Evolutionary conservation across 805 yeast genomes (phyloP).

Genomic region (Pichia paraexigua): DNA sequence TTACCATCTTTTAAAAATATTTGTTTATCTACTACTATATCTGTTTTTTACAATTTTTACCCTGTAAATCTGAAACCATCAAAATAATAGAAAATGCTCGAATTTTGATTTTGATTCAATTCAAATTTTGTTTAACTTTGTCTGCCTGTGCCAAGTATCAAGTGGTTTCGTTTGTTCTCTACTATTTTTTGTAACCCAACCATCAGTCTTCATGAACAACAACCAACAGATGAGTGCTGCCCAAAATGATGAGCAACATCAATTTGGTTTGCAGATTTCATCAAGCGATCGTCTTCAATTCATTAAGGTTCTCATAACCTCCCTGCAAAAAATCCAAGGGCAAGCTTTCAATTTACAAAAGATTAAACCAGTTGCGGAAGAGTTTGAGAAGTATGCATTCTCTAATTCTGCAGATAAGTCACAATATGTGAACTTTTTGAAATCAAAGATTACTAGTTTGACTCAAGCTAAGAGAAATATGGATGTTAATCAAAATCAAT

Average conservation of each 20-base stretch:
- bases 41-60: too few relatives aligned
- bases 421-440: constrained; percentile 46
- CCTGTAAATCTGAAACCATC: neutral
- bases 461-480: constrained; percentile 28
- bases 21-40: neutral
- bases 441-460: constrained; percentile 30
- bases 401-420: constrained; percentile 48
- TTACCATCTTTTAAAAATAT: neutral
- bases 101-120: neutral
- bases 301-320: constrained; percentile 24
- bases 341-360: constrained; percentile 28
- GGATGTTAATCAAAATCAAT: constrained; percentile 14
- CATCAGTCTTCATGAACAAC: constrained; percentile 4
- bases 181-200: neutral
- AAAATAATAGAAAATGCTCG: neutral
- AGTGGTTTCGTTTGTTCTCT: neutral
- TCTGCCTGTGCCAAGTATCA: too few relatives aligned
- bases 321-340: constrained; percentile 30
- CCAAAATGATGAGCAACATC: constrained; percentile 7
- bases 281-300: constrained; percentile 28
- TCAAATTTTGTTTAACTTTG: neutral
- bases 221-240: neutral
- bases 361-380: constrained; percentile 53
- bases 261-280: constrained; percentile 16
- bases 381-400: constrained; percentile 61